phyloP scores from a whole-genome alignment of 495 filamentous ascomycete genomes.

The Stereocaulon alpinum region DNA sequence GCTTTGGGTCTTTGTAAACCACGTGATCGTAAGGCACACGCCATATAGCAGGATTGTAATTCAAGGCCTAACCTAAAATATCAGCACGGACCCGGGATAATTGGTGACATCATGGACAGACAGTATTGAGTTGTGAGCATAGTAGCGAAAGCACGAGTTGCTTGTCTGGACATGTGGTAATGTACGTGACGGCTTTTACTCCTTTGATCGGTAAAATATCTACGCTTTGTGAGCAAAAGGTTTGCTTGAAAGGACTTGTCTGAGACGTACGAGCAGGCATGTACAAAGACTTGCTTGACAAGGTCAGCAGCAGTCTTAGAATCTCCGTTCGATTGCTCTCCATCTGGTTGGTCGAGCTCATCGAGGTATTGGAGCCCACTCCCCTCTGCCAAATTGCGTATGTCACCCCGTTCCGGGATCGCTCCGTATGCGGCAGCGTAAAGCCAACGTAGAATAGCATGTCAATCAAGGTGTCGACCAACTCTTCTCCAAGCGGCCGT shows the following conservation, averaged over 20 bases:
- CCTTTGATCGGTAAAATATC: conserved; percentile 74
- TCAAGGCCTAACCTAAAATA: conserved; percentile 43
- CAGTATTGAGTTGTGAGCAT: conserved; percentile 94
- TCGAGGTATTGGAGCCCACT: conserved; percentile 84
- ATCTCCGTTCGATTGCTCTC: conserved; percentile 91
- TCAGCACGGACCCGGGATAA: neutral
- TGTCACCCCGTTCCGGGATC: conserved; percentile 69
- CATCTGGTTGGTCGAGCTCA: conserved; percentile 78
- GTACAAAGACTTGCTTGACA: conserved; percentile 88
- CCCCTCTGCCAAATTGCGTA: conserved; percentile 98
- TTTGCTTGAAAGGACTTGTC: conserved; percentile 4
- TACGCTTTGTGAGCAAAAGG: conserved; percentile 21
- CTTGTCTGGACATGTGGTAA: conserved; percentile 79
- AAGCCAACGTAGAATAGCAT: conserved; percentile 86
- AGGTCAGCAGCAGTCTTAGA: conserved; percentile 71
- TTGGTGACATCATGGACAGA: neutral
- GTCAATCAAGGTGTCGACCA: conserved; percentile 84
- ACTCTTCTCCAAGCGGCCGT: conserved; percentile 84
- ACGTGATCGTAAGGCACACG: conserved; percentile 90
- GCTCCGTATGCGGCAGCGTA: conserved; percentile 58
- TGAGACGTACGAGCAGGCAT: conserved; percentile 56
- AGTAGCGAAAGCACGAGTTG: conserved; percentile 80
- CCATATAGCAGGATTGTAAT: conserved; percentile 94
- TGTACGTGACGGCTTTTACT: conserved; percentile 78
- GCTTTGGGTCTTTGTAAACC: conserved; percentile 86